These are phyloP conservation scores for Mycothermus thermophilus DNA, from an alignment of 495 filamentous ascomycete genomes.

Conservation along the genomic window DNA sequence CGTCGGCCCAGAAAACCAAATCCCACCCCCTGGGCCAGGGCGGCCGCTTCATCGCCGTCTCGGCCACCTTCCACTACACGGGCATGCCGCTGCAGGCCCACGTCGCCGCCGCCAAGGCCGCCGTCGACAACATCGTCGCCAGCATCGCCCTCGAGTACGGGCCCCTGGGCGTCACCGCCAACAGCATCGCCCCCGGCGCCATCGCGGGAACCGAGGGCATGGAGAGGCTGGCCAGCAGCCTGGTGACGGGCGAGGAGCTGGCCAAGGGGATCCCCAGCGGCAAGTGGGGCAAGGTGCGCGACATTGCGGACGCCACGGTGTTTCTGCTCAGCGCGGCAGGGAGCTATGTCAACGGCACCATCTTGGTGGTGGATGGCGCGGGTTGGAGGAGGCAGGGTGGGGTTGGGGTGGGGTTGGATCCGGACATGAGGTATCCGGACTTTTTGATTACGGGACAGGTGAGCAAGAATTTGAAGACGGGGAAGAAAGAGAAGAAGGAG, in stretches of 20 bases:
- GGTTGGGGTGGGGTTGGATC: conserved; percentile 30
- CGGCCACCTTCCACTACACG: conserved; percentile 79
- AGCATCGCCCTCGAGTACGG: conserved; percentile 74
- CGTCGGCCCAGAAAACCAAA: conserved; percentile 54
- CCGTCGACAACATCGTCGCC: conserved; percentile 67
- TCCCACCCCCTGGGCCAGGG: conserved; percentile 44
- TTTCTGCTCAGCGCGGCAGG: conserved; percentile 73
- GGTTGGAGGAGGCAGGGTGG: conserved; percentile 46
- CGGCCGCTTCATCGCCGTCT: conserved; percentile 78
- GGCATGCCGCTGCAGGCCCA: conserved; percentile 74
- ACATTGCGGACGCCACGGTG: conserved; percentile 87
- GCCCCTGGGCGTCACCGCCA: conserved; percentile 75
- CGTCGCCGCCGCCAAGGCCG: conserved; percentile 80
- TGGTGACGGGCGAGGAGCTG: conserved; percentile 17
- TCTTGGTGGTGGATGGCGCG: conserved; percentile 67
- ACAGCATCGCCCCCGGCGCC: conserved; percentile 72
- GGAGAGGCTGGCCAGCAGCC: conserved; percentile 33
- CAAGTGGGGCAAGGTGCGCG: conserved; percentile 62
- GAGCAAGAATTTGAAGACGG: conserved; percentile 28
- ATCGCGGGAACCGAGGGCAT: conserved; percentile 55
- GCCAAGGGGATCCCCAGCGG: conserved; percentile 45
- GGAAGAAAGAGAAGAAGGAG: conserved; percentile 24
- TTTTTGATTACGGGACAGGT: conserved; percentile 29
- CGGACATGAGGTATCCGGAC: conserved; percentile 32
- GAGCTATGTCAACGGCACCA: conserved; percentile 68